Percentiles rank a stretch among this genome's conserved stretches.
Conservation (phyloP, 2,329 filamentous ascomycete genomes). For the Purpureocillium lavendulum region DNA sequence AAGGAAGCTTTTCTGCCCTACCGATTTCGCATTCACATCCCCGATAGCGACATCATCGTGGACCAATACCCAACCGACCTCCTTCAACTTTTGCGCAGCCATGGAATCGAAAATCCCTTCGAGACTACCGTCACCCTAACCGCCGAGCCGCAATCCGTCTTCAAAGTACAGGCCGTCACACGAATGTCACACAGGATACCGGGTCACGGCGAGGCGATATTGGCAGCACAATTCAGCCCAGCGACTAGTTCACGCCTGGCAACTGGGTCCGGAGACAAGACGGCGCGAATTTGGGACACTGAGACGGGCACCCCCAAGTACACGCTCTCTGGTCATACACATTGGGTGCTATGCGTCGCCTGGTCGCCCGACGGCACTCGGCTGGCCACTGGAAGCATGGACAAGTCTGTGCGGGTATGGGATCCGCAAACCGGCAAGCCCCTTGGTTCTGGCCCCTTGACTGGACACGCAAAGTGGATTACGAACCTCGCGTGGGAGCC, state of each 20-base stretch:
- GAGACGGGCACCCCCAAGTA: constrained; percentile 84
- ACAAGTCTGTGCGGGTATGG: constrained; percentile 87
- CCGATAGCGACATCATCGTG: constrained; percentile 41
- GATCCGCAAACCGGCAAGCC: constrained; percentile 73
- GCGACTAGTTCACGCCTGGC: constrained; percentile 68
- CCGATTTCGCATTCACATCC: constrained; percentile 52
- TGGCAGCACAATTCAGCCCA: constrained; percentile 80
- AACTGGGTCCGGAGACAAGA: constrained; percentile 85
- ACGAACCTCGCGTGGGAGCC: constrained; percentile 88
- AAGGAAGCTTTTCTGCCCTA: constrained; percentile 53
- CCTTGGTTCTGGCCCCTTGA: constrained; percentile 54
- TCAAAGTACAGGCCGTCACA: constrained; percentile 85
- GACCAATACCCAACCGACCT: constrained; percentile 49
- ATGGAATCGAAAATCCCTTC: constrained; percentile 50
- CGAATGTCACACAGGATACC: constrained; percentile 82
- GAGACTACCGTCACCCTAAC: constrained; percentile 47
- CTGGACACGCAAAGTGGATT: constrained; percentile 84
- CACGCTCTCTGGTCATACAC: constrained; percentile 79
- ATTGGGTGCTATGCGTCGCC: constrained; percentile 81
- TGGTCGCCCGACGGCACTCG: constrained; percentile 79
- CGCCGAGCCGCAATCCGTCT: constrained; percentile 79
- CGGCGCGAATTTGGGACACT: constrained; percentile 88
- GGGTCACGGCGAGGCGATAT: constrained; percentile 86
- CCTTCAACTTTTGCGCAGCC: constrained; percentile 42
- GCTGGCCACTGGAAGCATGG: constrained; percentile 86